A percentile compares a stretch with the other conserved stretches of the same genome.
phyloP scores from a whole-genome alignment of 2,329 filamentous ascomycete genomes.

The Exserohilum turcica region DNA sequence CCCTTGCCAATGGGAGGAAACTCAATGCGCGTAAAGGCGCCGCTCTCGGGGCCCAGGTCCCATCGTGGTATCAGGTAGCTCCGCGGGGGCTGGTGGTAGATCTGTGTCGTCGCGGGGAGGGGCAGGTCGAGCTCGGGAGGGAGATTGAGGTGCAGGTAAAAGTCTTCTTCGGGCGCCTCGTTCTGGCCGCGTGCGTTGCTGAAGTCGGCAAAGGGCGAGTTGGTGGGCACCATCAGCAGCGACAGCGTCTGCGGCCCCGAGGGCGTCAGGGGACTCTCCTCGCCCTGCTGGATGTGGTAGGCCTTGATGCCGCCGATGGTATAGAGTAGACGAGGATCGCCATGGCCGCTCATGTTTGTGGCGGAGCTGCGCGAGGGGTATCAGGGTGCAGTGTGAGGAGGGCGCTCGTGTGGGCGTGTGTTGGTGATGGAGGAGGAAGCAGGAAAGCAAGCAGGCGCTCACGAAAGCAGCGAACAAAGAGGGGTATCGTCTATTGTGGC shows the following conservation, averaged over 20 bases:
- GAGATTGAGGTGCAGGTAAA: conserved; percentile 93
- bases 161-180: conserved; percentile 71
- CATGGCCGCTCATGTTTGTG: conserved; percentile 55
- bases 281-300: conserved; percentile 87
- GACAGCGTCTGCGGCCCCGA: conserved; percentile 90
- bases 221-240: conserved; percentile 92
- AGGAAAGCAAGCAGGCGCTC: not conserved
- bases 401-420: not conserved
- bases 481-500: conserved; percentile 22
- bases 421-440: not conserved
- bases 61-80: conserved; percentile 95
- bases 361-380: conserved; percentile 17
- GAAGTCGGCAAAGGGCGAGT: conserved; percentile 67
- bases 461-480: conserved; percentile 3
- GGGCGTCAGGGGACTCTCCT: conserved; percentile 80
- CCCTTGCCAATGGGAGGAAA: conserved; percentile 78
- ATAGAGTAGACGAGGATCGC: conserved; percentile 62
- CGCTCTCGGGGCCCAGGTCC: conserved; percentile 86
- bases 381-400: not conserved
- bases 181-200: conserved; percentile 62
- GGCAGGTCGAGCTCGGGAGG: conserved; percentile 93
- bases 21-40: conserved; percentile 90
- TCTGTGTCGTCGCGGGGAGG: conserved; percentile 91
- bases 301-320: conserved; percentile 82
- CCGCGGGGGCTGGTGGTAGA: conserved; percentile 91